Evolutionary conservation across 768 basidiomycete species (phyloP).

Genomic region (Hemileccinum impolitum): DNA sequence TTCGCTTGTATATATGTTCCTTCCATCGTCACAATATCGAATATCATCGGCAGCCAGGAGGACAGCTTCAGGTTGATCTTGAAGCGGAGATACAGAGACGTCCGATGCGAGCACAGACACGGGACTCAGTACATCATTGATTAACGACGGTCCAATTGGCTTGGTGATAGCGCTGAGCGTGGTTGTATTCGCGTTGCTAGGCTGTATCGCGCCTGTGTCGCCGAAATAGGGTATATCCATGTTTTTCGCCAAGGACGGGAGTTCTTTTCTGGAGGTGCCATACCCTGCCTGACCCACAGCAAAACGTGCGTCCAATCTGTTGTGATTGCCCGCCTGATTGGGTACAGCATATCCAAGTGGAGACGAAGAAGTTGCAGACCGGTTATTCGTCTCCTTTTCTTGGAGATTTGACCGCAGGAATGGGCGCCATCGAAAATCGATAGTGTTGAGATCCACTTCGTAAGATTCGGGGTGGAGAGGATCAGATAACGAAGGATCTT

Average conservation of each 20-base stretch:
- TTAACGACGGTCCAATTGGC: conserved; percentile 3
- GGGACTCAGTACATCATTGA: conserved; percentile 12
- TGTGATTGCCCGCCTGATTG: conserved; percentile 15
- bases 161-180: background rate
- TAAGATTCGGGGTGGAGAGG: conserved; percentile 36
- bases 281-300: conserved; percentile 6
- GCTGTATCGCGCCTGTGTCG: conserved; percentile 1
- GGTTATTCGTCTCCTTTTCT: conserved; percentile 2
- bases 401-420: conserved; percentile 36
- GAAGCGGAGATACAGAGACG: conserved; percentile 30
- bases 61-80: conserved; percentile 6
- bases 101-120: conserved; percentile 24
- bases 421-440: conserved; percentile 58
- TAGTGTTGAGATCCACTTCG: conserved; percentile 36
- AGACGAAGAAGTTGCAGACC: background rate
- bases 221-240: conserved; percentile 7
- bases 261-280: conserved; percentile 13
- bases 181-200: conserved; percentile 7
- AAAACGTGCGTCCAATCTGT: conserved; percentile 11
- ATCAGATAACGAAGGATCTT: conserved; percentile 43
- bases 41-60: conserved; percentile 3
- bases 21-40: conserved; percentile 17
- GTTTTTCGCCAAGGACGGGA: conserved; percentile 6
- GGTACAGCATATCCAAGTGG: conserved; percentile 3
- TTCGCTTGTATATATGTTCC: conserved; percentile 6